phyloP scores from a whole-genome alignment of 23 red algal species.

The Gracilaria gracilis region DNA sequence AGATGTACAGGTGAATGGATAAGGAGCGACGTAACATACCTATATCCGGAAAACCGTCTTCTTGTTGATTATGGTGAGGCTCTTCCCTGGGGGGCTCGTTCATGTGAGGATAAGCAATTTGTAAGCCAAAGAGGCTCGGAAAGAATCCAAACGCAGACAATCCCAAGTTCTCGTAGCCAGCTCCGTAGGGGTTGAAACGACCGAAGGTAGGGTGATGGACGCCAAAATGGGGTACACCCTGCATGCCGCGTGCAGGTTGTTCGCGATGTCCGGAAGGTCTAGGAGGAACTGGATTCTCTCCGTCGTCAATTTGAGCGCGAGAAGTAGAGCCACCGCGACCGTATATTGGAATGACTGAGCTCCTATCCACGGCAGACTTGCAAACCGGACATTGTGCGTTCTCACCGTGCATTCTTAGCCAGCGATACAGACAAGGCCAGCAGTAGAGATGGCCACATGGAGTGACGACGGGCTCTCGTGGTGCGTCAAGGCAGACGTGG shows the following conservation, averaged over 20 bases:
- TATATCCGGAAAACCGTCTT: slow-evolving; percentile 51
- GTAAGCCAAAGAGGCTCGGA: slow-evolving; percentile 82
- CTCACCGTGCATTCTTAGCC: slow-evolving; percentile 73
- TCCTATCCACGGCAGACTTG: slow-evolving; percentile 77
- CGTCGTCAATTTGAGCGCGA: slow-evolving; percentile 45
- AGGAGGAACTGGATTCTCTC: slow-evolving; percentile 48
- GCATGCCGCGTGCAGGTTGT: slow-evolving; percentile 30
- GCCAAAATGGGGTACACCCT: slow-evolving; percentile 55
- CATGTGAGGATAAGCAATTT: slow-evolving; percentile 90
- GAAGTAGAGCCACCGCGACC: slow-evolving; percentile 73
- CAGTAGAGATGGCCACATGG: slow-evolving; percentile 98
- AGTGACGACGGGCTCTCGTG: slow-evolving; percentile 91
- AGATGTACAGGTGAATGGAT: not conserved
- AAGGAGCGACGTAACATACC: slow-evolving; percentile 3
- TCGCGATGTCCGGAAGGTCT: slow-evolving; percentile 67
- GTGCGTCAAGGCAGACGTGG: slow-evolving; percentile 95
- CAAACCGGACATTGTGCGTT: slow-evolving; percentile 93
- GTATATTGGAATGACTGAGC: slow-evolving; percentile 95
- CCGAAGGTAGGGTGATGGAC: slow-evolving; percentile 73
- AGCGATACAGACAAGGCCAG: slow-evolving; percentile 91
- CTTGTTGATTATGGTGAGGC: slow-evolving; percentile 26
- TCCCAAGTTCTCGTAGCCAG: slow-evolving; percentile 40
- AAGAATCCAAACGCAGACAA: slow-evolving; percentile 80
- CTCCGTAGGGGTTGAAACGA: slow-evolving; percentile 59
- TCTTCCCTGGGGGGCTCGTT: slow-evolving; percentile 54